These are phyloP conservation scores for Diutina neorugosa DNA, from an alignment of 1,139 yeast species.

Conservation along the genomic window DNA sequence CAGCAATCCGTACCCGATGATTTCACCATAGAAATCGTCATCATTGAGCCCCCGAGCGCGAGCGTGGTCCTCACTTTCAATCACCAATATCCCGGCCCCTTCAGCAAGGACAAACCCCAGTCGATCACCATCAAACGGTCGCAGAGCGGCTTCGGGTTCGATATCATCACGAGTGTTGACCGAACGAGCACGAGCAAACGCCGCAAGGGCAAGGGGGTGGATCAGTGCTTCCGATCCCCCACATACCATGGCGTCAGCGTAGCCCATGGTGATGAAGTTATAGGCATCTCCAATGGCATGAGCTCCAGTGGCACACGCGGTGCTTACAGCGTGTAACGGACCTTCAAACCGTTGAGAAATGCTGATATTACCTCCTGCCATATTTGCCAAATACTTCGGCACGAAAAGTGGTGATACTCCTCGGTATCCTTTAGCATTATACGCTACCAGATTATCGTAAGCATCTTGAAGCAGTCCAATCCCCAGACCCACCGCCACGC, in stretches of 20 bases:
- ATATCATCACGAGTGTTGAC: slow-evolving; percentile 56
- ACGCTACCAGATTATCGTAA: slow-evolving; percentile 45
- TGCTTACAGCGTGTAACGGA: slow-evolving; percentile 78
- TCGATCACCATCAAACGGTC: slow-evolving; percentile 77
- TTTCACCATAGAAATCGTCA: slow-evolving; percentile 58
- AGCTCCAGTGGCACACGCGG: slow-evolving; percentile 96
- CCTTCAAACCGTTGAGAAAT: slow-evolving; percentile 69
- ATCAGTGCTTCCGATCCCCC: slow-evolving; percentile 88
- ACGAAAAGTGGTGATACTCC: slow-evolving; percentile 78
- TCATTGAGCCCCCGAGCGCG: slow-evolving; percentile 38
- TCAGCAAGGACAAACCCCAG: slow-evolving; percentile 90
- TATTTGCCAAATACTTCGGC: slow-evolving; percentile 73
- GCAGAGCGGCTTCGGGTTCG: slow-evolving; percentile 51
- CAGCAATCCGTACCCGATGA: slow-evolving; percentile 78
- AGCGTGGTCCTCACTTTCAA: slow-evolving; percentile 77
- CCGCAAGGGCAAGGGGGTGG: slow-evolving; percentile 82
- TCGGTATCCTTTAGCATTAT: slow-evolving; percentile 44
- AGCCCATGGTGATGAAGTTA: slow-evolving; percentile 66
- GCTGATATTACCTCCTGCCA: slow-evolving; percentile 92
- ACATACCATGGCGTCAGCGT: slow-evolving; percentile 79
- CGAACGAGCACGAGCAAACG: slow-evolving; percentile 84
- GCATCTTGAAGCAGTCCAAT: slow-evolving; percentile 81
- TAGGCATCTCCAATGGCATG: slow-evolving; percentile 91
- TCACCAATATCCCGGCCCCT: slow-evolving; percentile 73
- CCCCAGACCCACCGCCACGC: slow-evolving; percentile 88